Conservation (phyloP, 2,329 filamentous ascomycete genomes). For the Penicillium sp. region DNA sequence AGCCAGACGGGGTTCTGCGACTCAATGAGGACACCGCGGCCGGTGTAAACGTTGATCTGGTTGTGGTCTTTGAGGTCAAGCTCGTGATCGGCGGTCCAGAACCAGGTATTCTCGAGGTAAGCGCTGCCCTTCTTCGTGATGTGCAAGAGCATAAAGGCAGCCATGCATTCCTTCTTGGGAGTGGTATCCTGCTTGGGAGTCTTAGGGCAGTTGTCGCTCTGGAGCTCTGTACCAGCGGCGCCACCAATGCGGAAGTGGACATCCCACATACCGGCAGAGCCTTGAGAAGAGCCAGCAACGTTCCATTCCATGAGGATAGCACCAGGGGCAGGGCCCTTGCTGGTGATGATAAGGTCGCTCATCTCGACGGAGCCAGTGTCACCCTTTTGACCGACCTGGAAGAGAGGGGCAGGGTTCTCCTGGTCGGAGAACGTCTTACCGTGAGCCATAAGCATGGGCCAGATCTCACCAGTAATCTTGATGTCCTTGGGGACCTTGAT, state of each 20-base stretch:
- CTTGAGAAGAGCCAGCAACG: slow-evolving; percentile 62
- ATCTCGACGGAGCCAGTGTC: slow-evolving; percentile 82
- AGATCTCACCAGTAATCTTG: slow-evolving; percentile 87
- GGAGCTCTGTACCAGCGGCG: slow-evolving; percentile 76
- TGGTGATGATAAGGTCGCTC: slow-evolving; percentile 81
- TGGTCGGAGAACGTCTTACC: slow-evolving; percentile 72
- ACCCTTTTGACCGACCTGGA: slow-evolving; percentile 76
- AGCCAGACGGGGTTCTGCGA: slow-evolving; percentile 78
- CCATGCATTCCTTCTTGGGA: slow-evolving; percentile 67
- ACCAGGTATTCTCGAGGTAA: slow-evolving; percentile 88
- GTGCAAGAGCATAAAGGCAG: slow-evolving; percentile 65
- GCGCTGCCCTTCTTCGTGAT: slow-evolving; percentile 58
- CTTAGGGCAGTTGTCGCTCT: slow-evolving; percentile 77
- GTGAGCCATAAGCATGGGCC: slow-evolving; percentile 83
- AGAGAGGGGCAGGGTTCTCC: slow-evolving; percentile 75
- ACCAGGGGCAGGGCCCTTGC: slow-evolving; percentile 76
- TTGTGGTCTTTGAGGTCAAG: slow-evolving; percentile 70
- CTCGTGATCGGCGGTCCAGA: slow-evolving; percentile 89
- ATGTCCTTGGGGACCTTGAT: slow-evolving; percentile 68
- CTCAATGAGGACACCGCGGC: slow-evolving; percentile 79
- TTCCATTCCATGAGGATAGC: slow-evolving; percentile 94
- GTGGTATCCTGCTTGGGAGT: slow-evolving; percentile 62
- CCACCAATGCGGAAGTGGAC: slow-evolving; percentile 94
- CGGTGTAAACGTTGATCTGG: slow-evolving; percentile 76
- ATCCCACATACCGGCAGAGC: slow-evolving; percentile 83